Evolutionary conservation across 495 filamentous ascomycete genomes (phyloP), one percentile per base, ranked within the genome.

Genomic region (Aspergillus cavernicola): DNA sequence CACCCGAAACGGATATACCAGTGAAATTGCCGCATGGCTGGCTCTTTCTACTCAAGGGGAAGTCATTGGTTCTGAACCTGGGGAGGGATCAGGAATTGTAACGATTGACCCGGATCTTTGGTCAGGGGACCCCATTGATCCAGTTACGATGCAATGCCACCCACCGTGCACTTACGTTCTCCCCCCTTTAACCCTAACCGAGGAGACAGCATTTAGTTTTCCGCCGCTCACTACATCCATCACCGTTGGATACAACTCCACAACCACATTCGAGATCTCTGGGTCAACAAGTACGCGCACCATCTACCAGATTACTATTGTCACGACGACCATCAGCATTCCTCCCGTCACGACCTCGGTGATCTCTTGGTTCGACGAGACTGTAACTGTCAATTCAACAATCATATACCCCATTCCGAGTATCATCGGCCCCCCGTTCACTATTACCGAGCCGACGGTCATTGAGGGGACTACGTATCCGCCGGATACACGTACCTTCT

Each of bases 11-110:
- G 32, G 46, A 1, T 50, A 38, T 19, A 50, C 46, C 19, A 50
- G 46, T 37, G 46, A 50, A 16, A 50, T 50, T 37, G 46, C 46
- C 6, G 46, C 46, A 19, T 50, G 46, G 46, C 33, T 50, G 19
- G 46, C 32, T 6, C 46, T 50, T 4, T 18, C 46, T 4, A 10
- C 18, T 2, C 13, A 12, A n/a, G 46, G 46, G n/a, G 46, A 39
- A 13, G 32, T 5, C 22, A 50, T 50, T 16, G 33, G 24, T 28
- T 28, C 24, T 28, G 24, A 28, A 28, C 24, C 24, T 4, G 24
- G 24, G 4, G 24, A 28, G 24, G 24, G 24, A 4, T 28, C 24
- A 28, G 46, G 46, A 20, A 26, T 3, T 38, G 33, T 50, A 10
- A 23, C 32, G 4, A 37, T 38, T 16, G 46, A 50, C 22, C 19